phyloP scores from a whole-genome alignment of 176 grass and related monocot genomes.

The Rhynchospora breviuscula region DNA sequence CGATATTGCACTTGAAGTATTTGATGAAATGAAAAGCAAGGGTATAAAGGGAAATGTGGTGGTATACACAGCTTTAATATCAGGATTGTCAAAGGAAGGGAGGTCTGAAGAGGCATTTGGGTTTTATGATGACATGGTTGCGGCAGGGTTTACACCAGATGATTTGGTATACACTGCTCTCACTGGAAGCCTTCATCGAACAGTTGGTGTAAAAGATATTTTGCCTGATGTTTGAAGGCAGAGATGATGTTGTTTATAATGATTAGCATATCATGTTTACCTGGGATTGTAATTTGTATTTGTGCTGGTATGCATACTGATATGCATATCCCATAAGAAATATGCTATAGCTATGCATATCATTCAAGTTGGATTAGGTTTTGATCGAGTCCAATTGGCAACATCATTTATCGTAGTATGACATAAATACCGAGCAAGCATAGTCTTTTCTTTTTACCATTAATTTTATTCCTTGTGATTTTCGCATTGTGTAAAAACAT shows the following conservation, averaged over 20 bases:
- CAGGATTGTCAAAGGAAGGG: constrained; percentile 69
- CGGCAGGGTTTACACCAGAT: constrained; percentile 55
- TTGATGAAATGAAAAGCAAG: constrained; percentile 66
- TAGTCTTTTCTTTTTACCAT: background rate
- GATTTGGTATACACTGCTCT: constrained; percentile 63
- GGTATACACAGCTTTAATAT: constrained; percentile 70
- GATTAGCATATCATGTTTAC: background rate
- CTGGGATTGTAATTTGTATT: background rate
- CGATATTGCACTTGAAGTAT: constrained; percentile 53
- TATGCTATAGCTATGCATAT: background rate
- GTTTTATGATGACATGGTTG: constrained; percentile 71
- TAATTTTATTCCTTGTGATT: background rate
- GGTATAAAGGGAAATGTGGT: constrained; percentile 51
- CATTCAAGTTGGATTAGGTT: background rate
- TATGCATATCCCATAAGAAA: background rate
- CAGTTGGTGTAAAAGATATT: background rate
- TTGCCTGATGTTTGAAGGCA: background rate
- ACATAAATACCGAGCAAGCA: background rate
- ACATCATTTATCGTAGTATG: background rate
- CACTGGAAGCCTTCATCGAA: constrained; percentile 61
- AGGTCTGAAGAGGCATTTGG: constrained; percentile 69
- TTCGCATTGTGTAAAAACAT: background rate
- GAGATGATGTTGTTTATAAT: background rate
- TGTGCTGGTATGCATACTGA: background rate
- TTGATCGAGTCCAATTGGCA: background rate